These are phyloP conservation scores for Xylariaceae sp. DNA, from an alignment of 2,329 filamentous ascomycete species.

Conservation along the genomic window DNA sequence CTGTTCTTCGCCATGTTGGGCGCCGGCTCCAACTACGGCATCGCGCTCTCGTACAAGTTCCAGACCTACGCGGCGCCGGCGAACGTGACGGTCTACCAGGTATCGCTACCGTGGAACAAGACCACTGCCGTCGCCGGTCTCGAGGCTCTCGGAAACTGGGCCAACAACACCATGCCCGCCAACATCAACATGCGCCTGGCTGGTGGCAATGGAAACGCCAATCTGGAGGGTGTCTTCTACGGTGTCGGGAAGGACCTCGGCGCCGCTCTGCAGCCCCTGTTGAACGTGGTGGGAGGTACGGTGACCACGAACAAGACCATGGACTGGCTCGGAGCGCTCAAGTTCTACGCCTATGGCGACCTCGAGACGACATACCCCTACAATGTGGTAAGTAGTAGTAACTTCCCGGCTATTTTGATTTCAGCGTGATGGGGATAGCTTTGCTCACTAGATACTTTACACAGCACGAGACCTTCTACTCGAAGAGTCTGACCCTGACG, in stretches of 20 bases:
- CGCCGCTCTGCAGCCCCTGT: conserved; percentile 28
- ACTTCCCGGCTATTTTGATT: not conserved
- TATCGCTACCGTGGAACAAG: conserved; percentile 19
- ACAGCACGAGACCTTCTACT: conserved; percentile 38
- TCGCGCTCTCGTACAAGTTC: conserved; percentile 24
- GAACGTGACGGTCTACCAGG: conserved; percentile 24
- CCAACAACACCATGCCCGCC: conserved; percentile 28
- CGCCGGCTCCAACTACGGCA: conserved; percentile 27
- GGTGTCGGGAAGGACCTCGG: conserved; percentile 30
- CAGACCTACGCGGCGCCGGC: conserved; percentile 24
- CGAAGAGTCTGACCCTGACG: conserved; percentile 36
- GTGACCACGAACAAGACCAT: conserved; percentile 19
- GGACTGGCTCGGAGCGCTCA: conserved; percentile 28
- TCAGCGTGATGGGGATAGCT: not conserved
- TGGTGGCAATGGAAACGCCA: conserved; percentile 26
- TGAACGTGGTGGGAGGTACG: conserved; percentile 28
- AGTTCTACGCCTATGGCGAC: conserved; percentile 24
- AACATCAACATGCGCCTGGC: conserved; percentile 38
- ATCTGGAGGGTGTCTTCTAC: conserved; percentile 33
- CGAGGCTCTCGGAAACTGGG: conserved; percentile 37
- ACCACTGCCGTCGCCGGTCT: conserved; percentile 32
- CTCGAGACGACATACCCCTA: conserved; percentile 21
- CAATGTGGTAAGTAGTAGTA: conserved; percentile 7
- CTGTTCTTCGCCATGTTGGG: conserved; percentile 28
- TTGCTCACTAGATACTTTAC: not conserved